Base-by-base conservation (phyloP, 768 basidiomycete species). In the Boletus barrowsii region DNA sequence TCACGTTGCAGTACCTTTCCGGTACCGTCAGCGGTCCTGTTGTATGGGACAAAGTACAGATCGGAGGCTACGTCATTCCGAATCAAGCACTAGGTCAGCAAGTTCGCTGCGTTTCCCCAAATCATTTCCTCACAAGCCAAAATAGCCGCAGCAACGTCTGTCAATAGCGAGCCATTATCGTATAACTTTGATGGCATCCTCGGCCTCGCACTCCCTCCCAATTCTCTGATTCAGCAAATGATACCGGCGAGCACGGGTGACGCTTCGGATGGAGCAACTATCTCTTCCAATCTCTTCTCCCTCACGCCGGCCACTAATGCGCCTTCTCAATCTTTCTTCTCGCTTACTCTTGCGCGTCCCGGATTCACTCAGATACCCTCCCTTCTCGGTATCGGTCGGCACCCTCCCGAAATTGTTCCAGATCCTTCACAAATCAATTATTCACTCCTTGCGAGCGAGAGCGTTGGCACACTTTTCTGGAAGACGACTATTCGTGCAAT, bases 181-280 rank as follows among this genome's bases (percentile, higher is more conserved):
- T 62, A 75, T 10, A 58, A 72, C 13, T 92, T 87, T 66, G 75
- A 71, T 54, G 90, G 90, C 26, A 78, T 91, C 48, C 76, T 91
- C 6, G 90, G 89, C 17, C 82, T 92, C 44, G 87, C 88, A 2
- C 82, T 90, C 26, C 87, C 90, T 22, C 70, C 74, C 43, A 83
- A 90, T 70, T 87, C 84, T n/a, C 58, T 84, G 55, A 91, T 92
- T 49, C 76, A 84, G 5, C 47, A 66, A 0, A 8, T 40, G 1
- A 74, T 92, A 22, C 74, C 79, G 0, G 76, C 87, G 1, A 73
- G 73, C 18, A 76, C 73, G 10, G 72, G 65, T 43, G 76, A 83
- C 68, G 55, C 68, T 6, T 79, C 83, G 0, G 85, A 89, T 58
- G 88, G 89, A 43, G 86, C 88, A 4, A 67, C 83, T 0, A 75